These are phyloP conservation scores for Sonneratia caseolaris DNA, from an alignment of 345 rosid species.

Conservation along the genomic window DNA sequence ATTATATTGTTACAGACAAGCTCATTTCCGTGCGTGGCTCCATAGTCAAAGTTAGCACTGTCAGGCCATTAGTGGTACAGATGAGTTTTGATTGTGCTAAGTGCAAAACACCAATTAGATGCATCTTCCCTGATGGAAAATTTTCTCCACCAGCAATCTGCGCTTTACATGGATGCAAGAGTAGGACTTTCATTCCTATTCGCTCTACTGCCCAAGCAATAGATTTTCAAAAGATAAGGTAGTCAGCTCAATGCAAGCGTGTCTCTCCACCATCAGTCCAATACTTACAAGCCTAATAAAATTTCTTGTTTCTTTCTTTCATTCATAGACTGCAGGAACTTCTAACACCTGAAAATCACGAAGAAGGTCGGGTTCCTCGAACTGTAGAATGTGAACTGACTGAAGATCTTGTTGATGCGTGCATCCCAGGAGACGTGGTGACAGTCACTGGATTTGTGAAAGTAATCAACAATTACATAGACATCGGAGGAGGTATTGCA, in stretches of 20 bases:
- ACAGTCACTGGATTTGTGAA: conserved; percentile 89
- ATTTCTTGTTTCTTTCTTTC: conserved; percentile 10
- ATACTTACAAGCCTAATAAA: background rate
- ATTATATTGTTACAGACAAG: conserved; percentile 49
- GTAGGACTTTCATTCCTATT: conserved; percentile 60
- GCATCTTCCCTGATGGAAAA: conserved; percentile 78
- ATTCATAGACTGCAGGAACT: conserved; percentile 62
- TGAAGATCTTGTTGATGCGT: conserved; percentile 80
- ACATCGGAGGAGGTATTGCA: conserved; percentile 86
- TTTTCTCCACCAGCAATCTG: conserved; percentile 74
- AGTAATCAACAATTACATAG: conserved; percentile 80
- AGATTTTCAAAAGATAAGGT: conserved; percentile 97
- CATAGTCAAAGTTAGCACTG: conserved; percentile 79
- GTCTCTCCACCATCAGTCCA: background rate
- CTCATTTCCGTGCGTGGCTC: conserved; percentile 87
- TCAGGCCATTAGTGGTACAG: conserved; percentile 70
- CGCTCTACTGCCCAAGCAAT: conserved; percentile 65
- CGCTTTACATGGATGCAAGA: conserved; percentile 74
- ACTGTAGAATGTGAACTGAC: conserved; percentile 92
- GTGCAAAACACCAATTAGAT: conserved; percentile 51
- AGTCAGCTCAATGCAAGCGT: background rate
- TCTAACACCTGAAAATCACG: conserved; percentile 70
- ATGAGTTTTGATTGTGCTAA: conserved; percentile 69
- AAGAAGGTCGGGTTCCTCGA: conserved; percentile 97
- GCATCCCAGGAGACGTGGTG: conserved; percentile 98